Percentiles rank a stretch among this genome's conserved stretches.
Evolutionary conservation across 805 yeast genomes (phyloP).

Genomic region (Metschnikowia aberdeeniae): DNA sequence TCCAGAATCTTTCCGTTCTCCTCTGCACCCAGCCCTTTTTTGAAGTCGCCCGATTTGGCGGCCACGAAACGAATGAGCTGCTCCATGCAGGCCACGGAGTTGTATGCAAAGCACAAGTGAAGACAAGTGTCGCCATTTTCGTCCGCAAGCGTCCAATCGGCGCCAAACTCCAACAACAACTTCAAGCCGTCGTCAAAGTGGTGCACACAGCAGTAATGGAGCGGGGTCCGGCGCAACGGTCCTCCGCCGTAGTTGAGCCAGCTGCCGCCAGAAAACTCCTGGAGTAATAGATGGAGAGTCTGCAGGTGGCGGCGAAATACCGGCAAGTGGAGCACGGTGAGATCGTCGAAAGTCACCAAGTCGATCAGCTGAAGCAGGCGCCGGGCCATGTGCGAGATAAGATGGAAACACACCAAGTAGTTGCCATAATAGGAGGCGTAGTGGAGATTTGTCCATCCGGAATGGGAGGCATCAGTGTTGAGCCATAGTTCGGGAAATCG

Average conservation of each 20-base stretch:
- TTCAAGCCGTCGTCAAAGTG: slow-evolving; percentile 63
- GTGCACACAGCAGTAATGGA: slow-evolving; percentile 61
- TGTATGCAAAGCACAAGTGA: slow-evolving; percentile 53
- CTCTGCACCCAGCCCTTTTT: neutral
- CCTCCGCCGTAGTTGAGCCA: slow-evolving; percentile 56
- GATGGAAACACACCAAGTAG: slow-evolving; percentile 58
- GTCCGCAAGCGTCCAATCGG: slow-evolving; percentile 36
- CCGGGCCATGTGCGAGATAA: slow-evolving; percentile 44
- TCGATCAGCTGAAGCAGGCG: slow-evolving; percentile 22
- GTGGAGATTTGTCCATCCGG: slow-evolving; percentile 83
- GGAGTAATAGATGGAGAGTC: slow-evolving; percentile 66
- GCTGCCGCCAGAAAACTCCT: slow-evolving; percentile 36
- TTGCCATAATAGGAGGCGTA: slow-evolving; percentile 75
- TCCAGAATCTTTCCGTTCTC: too few species aligned
- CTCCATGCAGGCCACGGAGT: slow-evolving; percentile 49
- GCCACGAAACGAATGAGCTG: slow-evolving; percentile 18
- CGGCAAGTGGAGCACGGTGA: slow-evolving; percentile 71
- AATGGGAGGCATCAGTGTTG: slow-evolving; percentile 55
- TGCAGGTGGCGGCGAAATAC: slow-evolving; percentile 57
- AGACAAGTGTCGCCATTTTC: slow-evolving; percentile 34
- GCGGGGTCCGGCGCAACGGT: slow-evolving; percentile 49
- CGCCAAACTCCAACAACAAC: slow-evolving; percentile 67
- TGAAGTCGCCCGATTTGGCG: neutral
- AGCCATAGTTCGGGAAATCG: slow-evolving; percentile 67
- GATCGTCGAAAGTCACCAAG: slow-evolving; percentile 46